Conservation (phyloP, 768 basidiomycete genomes). For the Rhizopogon vesiculosus region DNA sequence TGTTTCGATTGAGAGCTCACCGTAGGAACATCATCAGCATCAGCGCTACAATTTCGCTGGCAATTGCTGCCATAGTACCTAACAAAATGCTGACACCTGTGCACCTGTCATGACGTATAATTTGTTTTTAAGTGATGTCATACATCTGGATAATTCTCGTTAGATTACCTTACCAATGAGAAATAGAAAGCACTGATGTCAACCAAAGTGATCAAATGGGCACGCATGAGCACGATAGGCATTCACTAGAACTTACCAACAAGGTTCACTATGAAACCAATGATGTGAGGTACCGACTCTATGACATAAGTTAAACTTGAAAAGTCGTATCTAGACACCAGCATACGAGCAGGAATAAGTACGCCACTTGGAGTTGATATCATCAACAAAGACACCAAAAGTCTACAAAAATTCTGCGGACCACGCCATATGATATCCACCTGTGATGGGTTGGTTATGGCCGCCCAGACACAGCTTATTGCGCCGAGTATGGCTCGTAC, state of each 20-base stretch:
- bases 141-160: conserved; percentile 2
- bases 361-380: conserved; percentile 20
- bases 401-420: conserved; percentile 29
- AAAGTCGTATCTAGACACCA: neutral
- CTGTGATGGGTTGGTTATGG: conserved; percentile 33
- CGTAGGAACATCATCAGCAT: conserved; percentile 46
- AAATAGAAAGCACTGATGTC: neutral
- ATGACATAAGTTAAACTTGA: conserved; percentile 12
- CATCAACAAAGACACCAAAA: neutral
- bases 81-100: conserved; percentile 42
- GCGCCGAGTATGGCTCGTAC: conserved; percentile 51
- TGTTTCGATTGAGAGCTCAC: conserved; percentile 16
- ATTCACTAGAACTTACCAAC: conserved; percentile 18
- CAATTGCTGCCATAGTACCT: conserved; percentile 41
- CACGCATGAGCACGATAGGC: neutral
- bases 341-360: conserved; percentile 34
- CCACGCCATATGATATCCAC: conserved; percentile 34
- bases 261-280: conserved; percentile 58
- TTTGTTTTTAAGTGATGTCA: neutral
- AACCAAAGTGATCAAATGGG: neutral
- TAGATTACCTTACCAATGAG: neutral
- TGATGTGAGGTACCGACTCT: conserved; percentile 63
- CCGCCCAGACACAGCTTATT: conserved; percentile 51
- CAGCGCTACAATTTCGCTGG: conserved; percentile 31
- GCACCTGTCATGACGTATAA: neutral